A percentile compares a stretch with the other conserved stretches of the same genome.
Conservation (phyloP, 1,139 yeast species). For the Sugiyamaella paludigena region DNA sequence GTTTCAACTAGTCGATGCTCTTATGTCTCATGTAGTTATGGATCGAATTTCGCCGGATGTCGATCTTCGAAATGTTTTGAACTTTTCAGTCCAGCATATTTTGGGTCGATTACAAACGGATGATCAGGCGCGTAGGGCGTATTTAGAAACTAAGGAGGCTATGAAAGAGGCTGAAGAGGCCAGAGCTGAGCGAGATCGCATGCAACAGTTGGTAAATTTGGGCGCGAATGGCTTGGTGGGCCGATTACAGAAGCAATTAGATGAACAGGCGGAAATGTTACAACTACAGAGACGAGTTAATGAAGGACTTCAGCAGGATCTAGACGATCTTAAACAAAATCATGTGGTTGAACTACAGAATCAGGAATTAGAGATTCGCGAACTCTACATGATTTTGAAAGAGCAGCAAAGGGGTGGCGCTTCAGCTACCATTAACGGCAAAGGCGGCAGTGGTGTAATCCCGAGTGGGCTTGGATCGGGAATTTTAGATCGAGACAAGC, state of each 20-base stretch:
- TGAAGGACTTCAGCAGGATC: slow-evolving; percentile 60
- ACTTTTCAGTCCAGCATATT: slow-evolving; percentile 77
- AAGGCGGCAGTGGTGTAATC: slow-evolving; percentile 35
- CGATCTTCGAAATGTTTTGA: slow-evolving; percentile 73
- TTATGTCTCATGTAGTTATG: slow-evolving; percentile 76
- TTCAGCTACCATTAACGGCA: slow-evolving; percentile 38
- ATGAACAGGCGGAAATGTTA: slow-evolving; percentile 70
- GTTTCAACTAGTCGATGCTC: slow-evolving; percentile 75
- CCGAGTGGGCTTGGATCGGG: slow-evolving; percentile 23
- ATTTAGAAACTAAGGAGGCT: slow-evolving; percentile 66
- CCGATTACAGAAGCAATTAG: slow-evolving; percentile 64
- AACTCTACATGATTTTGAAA: slow-evolving; percentile 66
- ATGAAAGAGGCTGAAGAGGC: slow-evolving; percentile 74
- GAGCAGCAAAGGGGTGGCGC: slow-evolving; percentile 38
- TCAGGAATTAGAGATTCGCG: slow-evolving; percentile 86
- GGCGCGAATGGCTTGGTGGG: slow-evolving; percentile 85
- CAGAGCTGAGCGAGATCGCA: slow-evolving; percentile 77
- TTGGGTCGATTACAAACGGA: slow-evolving; percentile 82
- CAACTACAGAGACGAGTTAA: slow-evolving; percentile 65
- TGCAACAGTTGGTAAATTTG: slow-evolving; percentile 67
- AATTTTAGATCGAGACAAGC: slow-evolving; percentile 39
- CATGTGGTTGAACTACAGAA: slow-evolving; percentile 77
- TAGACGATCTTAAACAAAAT: slow-evolving; percentile 65
- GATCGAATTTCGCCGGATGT: slow-evolving; percentile 47
- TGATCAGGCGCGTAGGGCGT: slow-evolving; percentile 80